Evolutionary conservation across 2,329 filamentous ascomycete genomes (phyloP).

Genomic region (Dactylellina parvicollis): DNA sequence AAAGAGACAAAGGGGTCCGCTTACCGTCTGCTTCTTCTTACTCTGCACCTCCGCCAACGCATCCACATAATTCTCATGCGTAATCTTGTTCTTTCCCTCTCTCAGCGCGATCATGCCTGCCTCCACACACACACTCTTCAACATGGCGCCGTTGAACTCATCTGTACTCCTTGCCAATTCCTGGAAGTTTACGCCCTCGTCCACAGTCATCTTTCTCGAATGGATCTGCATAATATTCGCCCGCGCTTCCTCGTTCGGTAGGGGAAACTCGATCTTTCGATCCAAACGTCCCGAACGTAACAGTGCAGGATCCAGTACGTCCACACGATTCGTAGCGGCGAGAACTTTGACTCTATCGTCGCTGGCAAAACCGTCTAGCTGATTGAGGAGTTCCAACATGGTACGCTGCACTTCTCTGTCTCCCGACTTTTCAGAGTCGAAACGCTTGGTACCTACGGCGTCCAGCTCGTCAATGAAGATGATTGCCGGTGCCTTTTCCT

Average conservation of each 20-base stretch:
- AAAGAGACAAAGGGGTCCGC: too few relatives aligned
- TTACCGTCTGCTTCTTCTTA: constrained; percentile 86
- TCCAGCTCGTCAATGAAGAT: constrained; percentile 99
- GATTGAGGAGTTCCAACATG: constrained; percentile 98
- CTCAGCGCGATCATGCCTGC: constrained; percentile 98
- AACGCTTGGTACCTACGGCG: constrained; percentile 97
- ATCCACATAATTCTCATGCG: constrained; percentile 98
- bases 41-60: constrained; percentile 95
- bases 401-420: constrained; percentile 98
- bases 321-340: constrained; percentile 91
- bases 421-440: constrained; percentile 97
- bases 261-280: constrained; percentile 96
- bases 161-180: constrained; percentile 96
- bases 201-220: constrained; percentile 97
- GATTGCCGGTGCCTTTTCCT: constrained; percentile 98
- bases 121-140: constrained; percentile 98
- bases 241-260: constrained; percentile 96
- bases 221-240: constrained; percentile 98
- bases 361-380: constrained; percentile 96
- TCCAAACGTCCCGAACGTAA: constrained; percentile 91
- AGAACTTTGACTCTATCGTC: constrained; percentile 97
- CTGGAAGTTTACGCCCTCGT: constrained; percentile 91
- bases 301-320: constrained; percentile 90
- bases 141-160: constrained; percentile 95
- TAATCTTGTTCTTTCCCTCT: constrained; percentile 94